These are phyloP conservation scores for Croton laevigatus DNA, from an alignment of 441 rosid species.

Conservation along the genomic window DNA sequence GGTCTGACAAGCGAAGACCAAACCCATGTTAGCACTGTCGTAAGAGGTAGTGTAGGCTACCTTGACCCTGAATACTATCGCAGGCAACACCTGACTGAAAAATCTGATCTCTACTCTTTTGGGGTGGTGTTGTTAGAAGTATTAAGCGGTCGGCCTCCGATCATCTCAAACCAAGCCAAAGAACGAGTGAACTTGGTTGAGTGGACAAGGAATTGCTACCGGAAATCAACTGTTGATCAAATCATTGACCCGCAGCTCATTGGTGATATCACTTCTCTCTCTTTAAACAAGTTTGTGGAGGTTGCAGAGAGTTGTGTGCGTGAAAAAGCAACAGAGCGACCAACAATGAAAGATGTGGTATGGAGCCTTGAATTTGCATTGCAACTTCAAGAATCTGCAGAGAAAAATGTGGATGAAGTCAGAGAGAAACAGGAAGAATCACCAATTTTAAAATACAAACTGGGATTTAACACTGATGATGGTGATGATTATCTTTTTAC, in stretches of 20 bases:
- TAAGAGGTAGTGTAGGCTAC: slow-evolving; percentile 37
- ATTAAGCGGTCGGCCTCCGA: slow-evolving; percentile 28
- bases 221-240: slow-evolving; percentile 19
- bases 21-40: slow-evolving; percentile 31
- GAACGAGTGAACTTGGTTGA: slow-evolving; percentile 28
- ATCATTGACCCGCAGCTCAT: slow-evolving; percentile 32
- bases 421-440: not conserved
- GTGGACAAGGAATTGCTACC: slow-evolving; percentile 28
- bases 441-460: no score
- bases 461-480: not conserved
- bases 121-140: slow-evolving; percentile 41
- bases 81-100: slow-evolving; percentile 33
- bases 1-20: slow-evolving; percentile 26
- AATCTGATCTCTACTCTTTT: slow-evolving; percentile 46
- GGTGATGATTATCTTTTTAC: not conserved
- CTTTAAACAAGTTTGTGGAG: slow-evolving; percentile 33
- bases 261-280: slow-evolving; percentile 21
- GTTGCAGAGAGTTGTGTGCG: slow-evolving; percentile 24
- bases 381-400: slow-evolving; percentile 14
- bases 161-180: slow-evolving; percentile 18
- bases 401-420: not conserved
- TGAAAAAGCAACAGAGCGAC: slow-evolving; percentile 24
- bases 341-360: slow-evolving; percentile 28
- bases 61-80: slow-evolving; percentile 41
- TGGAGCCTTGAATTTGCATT: slow-evolving; percentile 30